Evolutionary conservation across 164 flowering plant species (phyloP).

Genomic region (Tinospora cordifolia): DNA sequence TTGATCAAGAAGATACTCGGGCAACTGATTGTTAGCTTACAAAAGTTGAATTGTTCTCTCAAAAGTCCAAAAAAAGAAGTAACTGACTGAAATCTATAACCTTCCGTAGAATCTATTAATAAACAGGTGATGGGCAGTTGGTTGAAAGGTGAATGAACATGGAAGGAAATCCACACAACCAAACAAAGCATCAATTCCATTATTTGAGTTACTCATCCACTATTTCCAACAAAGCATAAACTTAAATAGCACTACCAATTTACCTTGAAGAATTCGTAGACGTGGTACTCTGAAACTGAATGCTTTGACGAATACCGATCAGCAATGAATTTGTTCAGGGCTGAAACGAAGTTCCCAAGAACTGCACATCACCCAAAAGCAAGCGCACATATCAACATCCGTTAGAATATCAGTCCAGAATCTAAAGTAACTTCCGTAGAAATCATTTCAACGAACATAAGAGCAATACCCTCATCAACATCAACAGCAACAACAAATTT

Average conservation of each 20-base stretch:
- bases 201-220: background rate
- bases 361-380: slow-evolving; percentile 35
- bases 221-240: background rate
- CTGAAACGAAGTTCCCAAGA: slow-evolving; percentile 82
- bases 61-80: background rate
- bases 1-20: background rate
- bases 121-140: background rate
- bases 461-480: slow-evolving; percentile 67
- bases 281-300: slow-evolving; percentile 80
- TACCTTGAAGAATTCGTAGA: slow-evolving; percentile 90
- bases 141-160: background rate
- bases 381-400: background rate
- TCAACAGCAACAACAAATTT: slow-evolving; percentile 79
- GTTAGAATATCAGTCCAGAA: background rate
- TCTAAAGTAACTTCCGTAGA: background rate
- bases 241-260: background rate
- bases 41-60: background rate
- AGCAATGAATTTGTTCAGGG: slow-evolving; percentile 74
- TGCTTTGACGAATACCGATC: slow-evolving; percentile 62
- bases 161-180: background rate
- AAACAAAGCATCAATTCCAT: background rate
- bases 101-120: background rate
- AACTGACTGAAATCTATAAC: background rate
- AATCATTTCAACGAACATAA: background rate
- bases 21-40: background rate